Base-by-base conservation (phyloP, 1,284 basidiomycete species). In the Austroboletus niveus region DNA sequence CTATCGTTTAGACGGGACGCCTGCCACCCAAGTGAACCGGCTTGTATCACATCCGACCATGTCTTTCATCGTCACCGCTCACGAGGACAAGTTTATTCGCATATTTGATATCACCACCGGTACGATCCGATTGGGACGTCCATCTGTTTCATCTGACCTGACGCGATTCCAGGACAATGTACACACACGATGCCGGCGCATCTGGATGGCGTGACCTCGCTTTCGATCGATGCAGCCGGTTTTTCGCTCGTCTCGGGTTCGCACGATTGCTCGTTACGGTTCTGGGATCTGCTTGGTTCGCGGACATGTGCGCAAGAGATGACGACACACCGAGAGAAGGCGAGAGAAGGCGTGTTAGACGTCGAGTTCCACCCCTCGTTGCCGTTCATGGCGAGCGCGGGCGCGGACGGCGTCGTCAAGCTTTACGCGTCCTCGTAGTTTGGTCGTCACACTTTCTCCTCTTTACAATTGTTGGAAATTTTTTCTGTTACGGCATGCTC, bases 331-430 rank as follows among this genome's bases (percentile, higher is more conserved):
- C 82, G 93, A 45, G 84, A 89, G 73, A 94, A 94, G 71, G 88
- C 84, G 35, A 81, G 85, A 53, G 94, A 98, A 72, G 97, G 96
- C 42, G 92, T 97, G 14, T 77, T 97, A 55, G 89, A 87, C 58
- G 87, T 94, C 15, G 84, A 87, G 59, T 93, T 91, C 71, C 92
- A 95, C 67, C 84, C 89, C 8, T 82, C 86, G 51, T 72, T 94
- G 53, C 91, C 92, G 17, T 85, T 94, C 66, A 85, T 98, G 78
- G 93, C 89, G 10, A 94, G 90, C 64, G 91, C 92, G 7, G 95
- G 95, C 17, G 93, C 94, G 8, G 95, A 98, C 71, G 94, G 94
- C n/a, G 86, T 94, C 29, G 84, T 98, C 54, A 93, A 94, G 69
- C 76, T 98, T 42, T 98, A 88, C 64, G 85, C 88, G 54, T 86